Evolutionary conservation across 176 grass and related monocot genomes (phyloP).

Genomic region (Paspalum vaginatum): DNA sequence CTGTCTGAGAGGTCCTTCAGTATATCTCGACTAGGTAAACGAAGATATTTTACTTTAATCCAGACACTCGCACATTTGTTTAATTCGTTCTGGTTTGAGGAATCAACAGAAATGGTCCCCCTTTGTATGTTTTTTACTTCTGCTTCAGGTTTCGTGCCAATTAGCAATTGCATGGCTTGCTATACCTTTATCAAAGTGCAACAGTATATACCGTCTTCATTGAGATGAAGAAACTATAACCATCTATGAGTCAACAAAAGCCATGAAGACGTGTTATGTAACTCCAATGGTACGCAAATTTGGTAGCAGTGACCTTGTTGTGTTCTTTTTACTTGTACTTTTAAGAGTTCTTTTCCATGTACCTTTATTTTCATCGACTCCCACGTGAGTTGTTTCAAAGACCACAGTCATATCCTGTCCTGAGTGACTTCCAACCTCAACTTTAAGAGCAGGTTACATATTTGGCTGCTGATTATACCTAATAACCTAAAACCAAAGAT

Average conservation of each 20-base stretch:
- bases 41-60: background rate
- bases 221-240: constrained; percentile 6
- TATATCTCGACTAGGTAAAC: background rate
- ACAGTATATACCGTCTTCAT: background rate
- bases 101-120: background rate
- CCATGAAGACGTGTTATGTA: constrained; percentile 10
- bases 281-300: background rate
- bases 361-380: background rate
- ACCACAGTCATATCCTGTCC: background rate
- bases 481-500: constrained; percentile 7
- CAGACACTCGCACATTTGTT: constrained; percentile 1
- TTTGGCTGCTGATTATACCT: constrained; percentile 20
- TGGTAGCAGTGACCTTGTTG: background rate
- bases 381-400: background rate
- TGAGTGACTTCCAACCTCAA: constrained; percentile 15
- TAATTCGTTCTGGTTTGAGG: background rate
- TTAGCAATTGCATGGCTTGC: background rate
- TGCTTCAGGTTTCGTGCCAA: background rate
- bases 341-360: background rate
- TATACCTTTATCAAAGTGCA: background rate
- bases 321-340: background rate
- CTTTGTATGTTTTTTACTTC: background rate
- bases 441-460: constrained; percentile 1
- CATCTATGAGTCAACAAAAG: background rate
- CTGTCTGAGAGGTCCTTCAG: background rate